A percentile compares a stretch with the other conserved stretches of the same genome.
Evolutionary conservation across 495 filamentous ascomycete species (phyloP).

Genomic region (Penicillium cataractarum): DNA sequence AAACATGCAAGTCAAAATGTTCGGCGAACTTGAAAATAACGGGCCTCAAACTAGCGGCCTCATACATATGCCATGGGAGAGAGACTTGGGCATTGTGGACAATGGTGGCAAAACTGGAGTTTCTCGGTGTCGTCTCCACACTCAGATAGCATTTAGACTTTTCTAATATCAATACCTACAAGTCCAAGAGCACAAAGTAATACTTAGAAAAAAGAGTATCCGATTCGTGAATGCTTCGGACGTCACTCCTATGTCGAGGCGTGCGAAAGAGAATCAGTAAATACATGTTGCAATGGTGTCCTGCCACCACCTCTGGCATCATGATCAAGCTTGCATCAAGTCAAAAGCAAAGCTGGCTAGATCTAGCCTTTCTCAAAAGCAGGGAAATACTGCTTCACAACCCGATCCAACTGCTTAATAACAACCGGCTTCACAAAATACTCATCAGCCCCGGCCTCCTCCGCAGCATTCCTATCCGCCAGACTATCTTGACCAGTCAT

Average conservation of each 20-base stretch:
- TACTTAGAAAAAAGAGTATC: too few relatives aligned
- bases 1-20: too few relatives aligned
- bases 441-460: constrained; percentile 14
- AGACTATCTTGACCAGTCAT: constrained; percentile 26
- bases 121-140: too few relatives aligned
- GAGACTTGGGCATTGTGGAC: too few relatives aligned
- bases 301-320: neutral
- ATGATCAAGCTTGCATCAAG: neutral
- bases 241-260: too few relatives aligned
- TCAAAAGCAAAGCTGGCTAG: neutral
- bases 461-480: constrained; percentile 17
- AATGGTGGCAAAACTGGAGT: too few relatives aligned
- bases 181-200: too few relatives aligned
- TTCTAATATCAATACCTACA: too few relatives aligned
- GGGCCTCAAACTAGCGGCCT: too few relatives aligned
- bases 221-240: neutral
- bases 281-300: neutral
- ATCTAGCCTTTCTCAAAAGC: neutral
- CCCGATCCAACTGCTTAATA: constrained; percentile 17
- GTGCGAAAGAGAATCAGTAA: neutral
- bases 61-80: too few relatives aligned
- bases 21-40: too few relatives aligned
- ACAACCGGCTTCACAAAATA: constrained; percentile 24
- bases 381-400: constrained; percentile 15
- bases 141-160: too few relatives aligned